Base-by-base conservation (phyloP, 2,329 filamentous ascomycete genomes). In the Fusarium multiceps region DNA sequence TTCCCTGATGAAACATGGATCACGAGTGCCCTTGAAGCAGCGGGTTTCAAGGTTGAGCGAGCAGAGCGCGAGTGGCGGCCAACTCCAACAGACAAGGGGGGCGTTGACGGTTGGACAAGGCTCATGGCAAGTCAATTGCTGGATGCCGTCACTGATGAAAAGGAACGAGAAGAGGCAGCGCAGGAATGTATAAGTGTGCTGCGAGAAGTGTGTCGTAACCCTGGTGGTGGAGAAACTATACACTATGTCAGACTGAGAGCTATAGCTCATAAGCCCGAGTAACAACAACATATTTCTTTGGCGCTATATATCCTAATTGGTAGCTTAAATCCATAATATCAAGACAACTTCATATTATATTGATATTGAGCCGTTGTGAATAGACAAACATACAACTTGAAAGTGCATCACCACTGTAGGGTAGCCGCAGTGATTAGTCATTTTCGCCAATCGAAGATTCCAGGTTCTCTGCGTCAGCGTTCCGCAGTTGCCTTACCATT, bases 1-100 rank as follows among this genome's bases (percentile, higher is more conserved):
- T 93, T 93, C 76, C 89, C 90, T 0, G 88, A 90, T 67, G 88
- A 89, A 73, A 76, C 69, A 0, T 91, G 89, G 89, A 85, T 88
- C 76, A 78, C 71, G 32, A 72, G 83, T 63, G 80, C 85, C 65
- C 75, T 81, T 23, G 77, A 80, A 50, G 82, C 82, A 3, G 83
- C 82, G 20, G 84, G 84, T 25, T 86, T 83, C 78, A 74, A 76
- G 59, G 78, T 89, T 6, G 84, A 88, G 72, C 81, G 77, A 69
- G 77, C 85, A 0, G 90, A 93, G 80, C 77, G 83, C 21, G 89
- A 91, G 79, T 92, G 89, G 81, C 79, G 91, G 54, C 88, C 89
- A 27, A 93, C 90, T 27, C 81, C 79, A 23, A 82, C 84, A n/a
- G 87, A 85, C 64, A 79, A 78, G 63, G 88, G 87, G 4, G 90